Evolutionary conservation across 331 rosid species (phyloP).

Genomic region (Malus hybrid): DNA sequence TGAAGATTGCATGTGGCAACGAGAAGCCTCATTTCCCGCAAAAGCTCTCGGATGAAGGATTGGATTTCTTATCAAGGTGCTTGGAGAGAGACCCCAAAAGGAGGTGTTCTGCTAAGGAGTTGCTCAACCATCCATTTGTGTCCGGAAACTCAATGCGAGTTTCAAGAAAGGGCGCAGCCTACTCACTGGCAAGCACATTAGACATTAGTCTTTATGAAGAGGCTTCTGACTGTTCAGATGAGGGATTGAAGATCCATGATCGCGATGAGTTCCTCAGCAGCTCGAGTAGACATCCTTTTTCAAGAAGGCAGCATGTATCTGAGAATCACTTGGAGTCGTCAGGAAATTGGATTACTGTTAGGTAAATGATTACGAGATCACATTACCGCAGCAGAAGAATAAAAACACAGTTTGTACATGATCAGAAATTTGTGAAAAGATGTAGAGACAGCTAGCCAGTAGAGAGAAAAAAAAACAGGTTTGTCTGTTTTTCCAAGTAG

Average conservation of each 20-base stretch:
- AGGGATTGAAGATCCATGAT: neutral
- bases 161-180: neutral
- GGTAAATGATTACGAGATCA: constrained; percentile 6
- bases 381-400: neutral
- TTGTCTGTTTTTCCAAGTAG: neutral
- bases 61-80: constrained; percentile 51
- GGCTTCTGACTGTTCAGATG: constrained; percentile 18
- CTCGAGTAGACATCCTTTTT: constrained; percentile 11
- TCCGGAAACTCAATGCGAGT: constrained; percentile 7
- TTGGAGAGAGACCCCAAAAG: constrained; percentile 39
- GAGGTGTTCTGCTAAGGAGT: constrained; percentile 32
- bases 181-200: constrained; percentile 45
- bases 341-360: constrained; percentile 54
- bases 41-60: constrained; percentile 36
- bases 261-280: neutral
- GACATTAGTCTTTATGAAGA: constrained; percentile 16
- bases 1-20: constrained; percentile 36
- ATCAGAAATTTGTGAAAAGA: neutral
- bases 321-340: constrained; percentile 26
- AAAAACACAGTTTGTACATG: neutral
- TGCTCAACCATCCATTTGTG: constrained; percentile 53
- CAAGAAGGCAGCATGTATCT: constrained; percentile 7
- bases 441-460: constrained; percentile 6
- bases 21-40: constrained; percentile 40
- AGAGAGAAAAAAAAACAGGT: constrained; percentile 8